Conservation (phyloP, 1,139 yeast genomes). For the Sugiyamaella novakii region DNA sequence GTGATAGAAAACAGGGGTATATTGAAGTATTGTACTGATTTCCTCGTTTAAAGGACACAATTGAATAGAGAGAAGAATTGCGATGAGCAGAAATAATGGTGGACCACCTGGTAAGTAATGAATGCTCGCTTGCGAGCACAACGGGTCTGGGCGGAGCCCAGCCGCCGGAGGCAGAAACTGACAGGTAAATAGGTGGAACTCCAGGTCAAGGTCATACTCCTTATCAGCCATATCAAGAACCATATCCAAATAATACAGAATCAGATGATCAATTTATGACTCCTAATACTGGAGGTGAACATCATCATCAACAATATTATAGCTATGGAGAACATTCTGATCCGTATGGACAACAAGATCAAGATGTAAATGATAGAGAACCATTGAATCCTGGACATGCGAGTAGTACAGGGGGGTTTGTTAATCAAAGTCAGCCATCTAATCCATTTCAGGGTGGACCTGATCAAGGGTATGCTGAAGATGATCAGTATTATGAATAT, state of each 20-base stretch:
- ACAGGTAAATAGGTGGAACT: too few species aligned
- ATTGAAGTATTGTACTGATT: too few species aligned
- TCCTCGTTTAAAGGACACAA: too few species aligned
- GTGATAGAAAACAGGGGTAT: too few species aligned
- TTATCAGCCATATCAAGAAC: constrained; percentile 13
- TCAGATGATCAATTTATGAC: constrained; percentile 17
- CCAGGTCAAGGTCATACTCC: constrained; percentile 10
- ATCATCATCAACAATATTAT: constrained; percentile 17
- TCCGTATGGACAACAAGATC: constrained; percentile 20
- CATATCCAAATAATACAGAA: constrained; percentile 15
- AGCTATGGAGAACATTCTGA: constrained; percentile 16
- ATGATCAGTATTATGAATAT: constrained; percentile 15
- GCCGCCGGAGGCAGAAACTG: too few species aligned
- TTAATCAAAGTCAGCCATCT: neutral
- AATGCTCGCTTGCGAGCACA: too few species aligned
- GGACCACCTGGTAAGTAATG: too few species aligned
- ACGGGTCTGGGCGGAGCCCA: too few species aligned
- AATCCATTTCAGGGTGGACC: constrained; percentile 6
- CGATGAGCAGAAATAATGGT: too few species aligned
- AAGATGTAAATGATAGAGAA: constrained; percentile 3
- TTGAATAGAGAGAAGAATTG: too few species aligned
- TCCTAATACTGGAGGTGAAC: constrained; percentile 14
- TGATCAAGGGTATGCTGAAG: constrained; percentile 14
- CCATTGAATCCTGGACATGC: constrained; percentile 6
- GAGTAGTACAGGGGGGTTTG: neutral